These are phyloP conservation scores for Trichoderma sp. DNA, from an alignment of 2,329 filamentous ascomycete species.

Conservation along the genomic window DNA sequence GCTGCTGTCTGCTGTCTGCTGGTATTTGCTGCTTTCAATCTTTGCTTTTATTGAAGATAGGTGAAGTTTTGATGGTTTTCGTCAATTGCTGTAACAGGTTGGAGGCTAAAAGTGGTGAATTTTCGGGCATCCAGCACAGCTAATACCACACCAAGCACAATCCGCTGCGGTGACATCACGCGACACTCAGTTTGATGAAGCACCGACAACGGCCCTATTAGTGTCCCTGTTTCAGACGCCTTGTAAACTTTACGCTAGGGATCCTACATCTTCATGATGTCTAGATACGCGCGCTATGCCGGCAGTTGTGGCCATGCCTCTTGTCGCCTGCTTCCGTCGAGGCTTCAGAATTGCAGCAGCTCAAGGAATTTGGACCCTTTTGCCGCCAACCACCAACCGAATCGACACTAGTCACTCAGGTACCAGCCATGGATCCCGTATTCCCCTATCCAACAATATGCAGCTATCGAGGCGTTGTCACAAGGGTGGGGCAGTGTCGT, in stretches of 20 bases:
- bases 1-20: not conserved
- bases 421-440: not conserved
- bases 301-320: too few relatives aligned
- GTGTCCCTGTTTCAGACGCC: not conserved
- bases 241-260: not conserved
- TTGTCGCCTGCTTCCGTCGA: too few relatives aligned
- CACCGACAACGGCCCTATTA: slow-evolving; percentile 1
- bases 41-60: too few relatives aligned
- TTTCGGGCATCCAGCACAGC: not conserved
- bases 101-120: slow-evolving; percentile 10
- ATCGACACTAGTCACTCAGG: slow-evolving; percentile 10
- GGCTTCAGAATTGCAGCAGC: too few relatives aligned
- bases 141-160: not conserved
- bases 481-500: slow-evolving; percentile 13
- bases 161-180: slow-evolving; percentile 18
- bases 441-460: not conserved
- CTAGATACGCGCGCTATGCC: too few relatives aligned
- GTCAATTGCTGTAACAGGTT: not conserved
- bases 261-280: too few relatives aligned
- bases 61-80: not conserved
- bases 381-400: not conserved
- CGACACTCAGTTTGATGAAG: not conserved
- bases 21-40: too few relatives aligned
- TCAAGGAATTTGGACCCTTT: not conserved
- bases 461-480: slow-evolving; percentile 5